Base-by-base conservation (phyloP, 1,139 yeast genomes). In the Zhuliangozyma parablackwelliae region DNA sequence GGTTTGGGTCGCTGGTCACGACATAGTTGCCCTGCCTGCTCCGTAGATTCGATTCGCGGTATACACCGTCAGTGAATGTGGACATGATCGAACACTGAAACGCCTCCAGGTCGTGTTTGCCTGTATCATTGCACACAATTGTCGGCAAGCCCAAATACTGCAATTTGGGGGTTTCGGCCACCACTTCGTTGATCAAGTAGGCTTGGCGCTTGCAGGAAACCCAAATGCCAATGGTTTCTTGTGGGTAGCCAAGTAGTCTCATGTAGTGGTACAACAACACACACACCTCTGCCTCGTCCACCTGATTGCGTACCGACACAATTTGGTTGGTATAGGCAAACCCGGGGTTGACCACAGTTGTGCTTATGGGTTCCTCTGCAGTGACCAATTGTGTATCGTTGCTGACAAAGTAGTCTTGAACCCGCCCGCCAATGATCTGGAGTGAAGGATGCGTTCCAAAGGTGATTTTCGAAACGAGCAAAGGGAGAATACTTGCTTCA, bases 251-350 rank as follows among this genome's bases (percentile, higher is more conserved):
- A 13, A 69, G 43, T 3, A 64, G 47, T 21, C 72, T 50, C 72
- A 80, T 58, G 46, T 74, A 77, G 51, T 65, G 67, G 48, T 61
- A 78, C 8, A 78, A 46, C 0, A 61, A 57, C 8, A 75, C 75
- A 10, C 72, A 61, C 43, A 61, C 74, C 44, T 76, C 80, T 1
- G 84, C 85, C 46, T 80, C 85, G 9, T 64, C 72, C 9, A 73
- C 46, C 29, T 40, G 39, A 21, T 32, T 39, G 7, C 38, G 56
- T 3, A 68, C 64, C 23, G 64, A 47, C 16, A 78, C 54, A 26
- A 67, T 53, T 47, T 77, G 81, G 11, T 47, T 41, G 3, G 49
- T 46, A 34, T 55, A 41, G 16, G 44, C 43, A 35, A 78, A 57
- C 0, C 82, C 82, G 1, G 76, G 61, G 24, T 9, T 7, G 24